Base-by-base conservation (phyloP, 2,329 filamentous ascomycete species). In the Talaromyces sp. region DNA sequence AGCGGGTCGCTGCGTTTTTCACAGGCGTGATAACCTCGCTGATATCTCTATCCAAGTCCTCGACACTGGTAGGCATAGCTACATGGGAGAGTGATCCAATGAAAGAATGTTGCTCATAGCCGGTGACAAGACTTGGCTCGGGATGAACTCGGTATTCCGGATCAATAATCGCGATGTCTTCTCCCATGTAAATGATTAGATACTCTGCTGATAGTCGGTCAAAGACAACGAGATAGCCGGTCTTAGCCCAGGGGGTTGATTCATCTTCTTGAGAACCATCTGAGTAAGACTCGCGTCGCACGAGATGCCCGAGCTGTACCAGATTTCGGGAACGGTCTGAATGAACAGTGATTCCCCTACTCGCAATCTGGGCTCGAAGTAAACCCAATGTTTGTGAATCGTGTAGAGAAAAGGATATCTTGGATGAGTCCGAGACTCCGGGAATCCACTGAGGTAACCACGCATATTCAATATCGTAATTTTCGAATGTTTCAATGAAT, bases 261-360 rank as follows among this genome's bases (percentile, higher is more conserved):
- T 62, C 8, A 31, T 59, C 13, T 19, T 59, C 14, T 19, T 43
- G 56, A 27, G 27, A 9, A 19, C 5, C 13, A 6, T 33, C 8
- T 8, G 58, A 27, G n/a, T 8, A 6, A 14, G 41, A 33, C 5
- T 58, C 16, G 41, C 71, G 71, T 67, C 68, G 68, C n/a, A 71
- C 70, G 33, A 80, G 65, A 64, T 70, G 74, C 3, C 78, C 78
- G 27, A 79, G 70, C 66, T 79, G 77, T 67, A 80, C 73, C 37
- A 79, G 57, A 63, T 76, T 72, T 50, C 77, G 67, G 39, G 67
- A 67, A 22, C 67, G 68, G 10, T 70, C 68, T 54, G 66, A 57
- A 50, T 60, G 62, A 31, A 69, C 64, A 37, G 71, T 70, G 7
- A 66, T 62, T 19, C 72, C 71, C 47, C 72, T 65, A 33, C 67